A percentile compares a stretch with the other conserved stretches of the same genome.
Evolutionary conservation across 176 grass and related monocot genomes (phyloP).

Genomic region (Avena sativa): DNA sequence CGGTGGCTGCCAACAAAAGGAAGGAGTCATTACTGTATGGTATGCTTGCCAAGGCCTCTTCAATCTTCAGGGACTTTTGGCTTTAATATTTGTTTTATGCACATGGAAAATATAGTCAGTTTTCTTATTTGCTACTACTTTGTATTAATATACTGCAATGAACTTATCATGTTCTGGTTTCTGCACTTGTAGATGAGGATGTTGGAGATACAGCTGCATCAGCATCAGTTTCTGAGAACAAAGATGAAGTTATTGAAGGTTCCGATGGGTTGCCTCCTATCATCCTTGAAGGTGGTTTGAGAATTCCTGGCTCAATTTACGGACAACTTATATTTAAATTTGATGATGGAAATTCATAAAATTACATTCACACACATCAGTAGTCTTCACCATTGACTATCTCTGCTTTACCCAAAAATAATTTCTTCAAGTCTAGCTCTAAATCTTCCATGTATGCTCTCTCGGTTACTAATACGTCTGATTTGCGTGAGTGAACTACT

Average conservation of each 20-base stretch:
- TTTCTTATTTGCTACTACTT: conserved; percentile 15
- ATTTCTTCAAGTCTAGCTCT: neutral
- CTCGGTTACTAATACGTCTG: neutral
- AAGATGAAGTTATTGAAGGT: conserved; percentile 57
- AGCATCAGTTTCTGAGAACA: conserved; percentile 54
- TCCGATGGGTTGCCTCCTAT: conserved; percentile 38
- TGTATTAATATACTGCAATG: conserved; percentile 9
- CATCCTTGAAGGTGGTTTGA: conserved; percentile 91
- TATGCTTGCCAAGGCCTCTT: conserved; percentile 20
- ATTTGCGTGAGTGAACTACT: neutral
- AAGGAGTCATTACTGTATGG: conserved; percentile 49
- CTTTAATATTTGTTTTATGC: conserved; percentile 33
- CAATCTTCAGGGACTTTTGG: neutral
- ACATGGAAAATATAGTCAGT: neutral
- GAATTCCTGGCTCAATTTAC: conserved; percentile 71
- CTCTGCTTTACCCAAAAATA: neutral
- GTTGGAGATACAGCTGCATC: conserved; percentile 39
- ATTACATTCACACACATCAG: neutral
- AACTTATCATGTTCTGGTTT: conserved; percentile 30
- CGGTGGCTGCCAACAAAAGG: conserved; percentile 20
- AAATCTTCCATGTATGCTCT: neutral
- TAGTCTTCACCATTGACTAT: neutral
- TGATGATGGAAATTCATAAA: neutral
- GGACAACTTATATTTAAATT: conserved; percentile 46
- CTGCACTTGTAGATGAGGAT: conserved; percentile 57